Conservation (phyloP, 768 basidiomycete genomes). For the Boletus huronensis region DNA sequence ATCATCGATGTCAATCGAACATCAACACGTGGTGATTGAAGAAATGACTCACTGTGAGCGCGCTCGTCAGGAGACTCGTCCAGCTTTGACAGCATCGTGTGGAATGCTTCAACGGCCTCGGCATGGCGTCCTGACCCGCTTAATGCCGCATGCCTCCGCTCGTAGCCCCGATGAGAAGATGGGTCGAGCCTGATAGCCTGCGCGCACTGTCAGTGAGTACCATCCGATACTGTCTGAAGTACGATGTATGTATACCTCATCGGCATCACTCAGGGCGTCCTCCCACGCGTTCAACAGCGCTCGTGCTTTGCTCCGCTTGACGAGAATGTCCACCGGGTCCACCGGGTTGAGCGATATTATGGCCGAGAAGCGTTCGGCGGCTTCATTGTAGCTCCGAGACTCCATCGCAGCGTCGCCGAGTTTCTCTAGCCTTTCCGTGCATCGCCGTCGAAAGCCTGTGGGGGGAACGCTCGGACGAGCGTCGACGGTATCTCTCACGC, state of each 20-base stretch:
- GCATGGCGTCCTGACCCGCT: not conserved
- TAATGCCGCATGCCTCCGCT: not conserved
- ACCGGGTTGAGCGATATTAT: not conserved
- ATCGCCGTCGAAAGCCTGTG: slow-evolving; percentile 1
- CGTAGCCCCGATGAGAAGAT: not conserved
- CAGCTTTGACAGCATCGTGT: not conserved
- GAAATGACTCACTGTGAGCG: not conserved
- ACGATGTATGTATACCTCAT: not conserved
- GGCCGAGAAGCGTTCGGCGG: not conserved
- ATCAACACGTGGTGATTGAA: not conserved
- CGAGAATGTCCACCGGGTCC: not conserved
- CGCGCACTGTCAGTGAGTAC: too few species aligned
- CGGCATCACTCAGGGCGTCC: not conserved
- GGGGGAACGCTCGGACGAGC: not conserved
- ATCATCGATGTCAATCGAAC: not conserved
- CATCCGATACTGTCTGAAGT: too few species aligned
- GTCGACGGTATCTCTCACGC: fast-evolving
- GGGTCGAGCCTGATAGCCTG: not conserved
- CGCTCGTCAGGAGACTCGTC: not conserved
- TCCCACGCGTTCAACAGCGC: not conserved
- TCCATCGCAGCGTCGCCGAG: not conserved
- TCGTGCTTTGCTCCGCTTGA: not conserved
- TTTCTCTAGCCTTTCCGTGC: not conserved
- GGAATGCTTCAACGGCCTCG: not conserved
- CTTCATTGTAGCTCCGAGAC: not conserved